Evolutionary conservation across 2,329 filamentous ascomycete species (phyloP).

Genomic region (Ophiostoma angusticollis): DNA sequence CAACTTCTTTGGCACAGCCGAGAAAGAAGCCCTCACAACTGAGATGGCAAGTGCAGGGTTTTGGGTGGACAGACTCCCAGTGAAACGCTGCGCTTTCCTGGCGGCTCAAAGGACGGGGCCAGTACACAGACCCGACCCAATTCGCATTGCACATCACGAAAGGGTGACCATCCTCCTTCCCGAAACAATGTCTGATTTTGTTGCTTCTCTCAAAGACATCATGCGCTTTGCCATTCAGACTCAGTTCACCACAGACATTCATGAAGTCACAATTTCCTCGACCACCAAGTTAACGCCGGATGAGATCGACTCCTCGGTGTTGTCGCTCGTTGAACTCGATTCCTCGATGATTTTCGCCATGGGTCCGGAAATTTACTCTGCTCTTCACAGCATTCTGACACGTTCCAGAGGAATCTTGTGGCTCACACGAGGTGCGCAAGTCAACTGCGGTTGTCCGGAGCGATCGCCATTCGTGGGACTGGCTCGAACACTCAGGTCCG

Average conservation of each 20-base stretch:
- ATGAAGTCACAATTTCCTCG: neutral
- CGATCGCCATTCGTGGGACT: slow-evolving; percentile 31
- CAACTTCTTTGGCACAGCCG: neutral
- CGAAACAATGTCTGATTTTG: neutral
- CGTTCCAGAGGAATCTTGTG: slow-evolving; percentile 31
- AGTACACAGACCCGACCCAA: too few relatives aligned
- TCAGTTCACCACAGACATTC: neutral
- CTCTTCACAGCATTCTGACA: slow-evolving; percentile 28
- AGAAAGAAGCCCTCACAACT: neutral
- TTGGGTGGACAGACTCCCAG: neutral
- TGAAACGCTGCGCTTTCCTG: slow-evolving; percentile 1
- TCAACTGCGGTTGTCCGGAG: slow-evolving; percentile 21
- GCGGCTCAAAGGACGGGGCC: neutral
- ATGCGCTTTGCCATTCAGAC: neutral
- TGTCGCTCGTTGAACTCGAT: slow-evolving; percentile 34
- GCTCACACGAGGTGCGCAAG: slow-evolving; percentile 32
- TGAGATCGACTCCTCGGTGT: slow-evolving; percentile 21
- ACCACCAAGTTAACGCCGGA: neutral
- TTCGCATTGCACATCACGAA: too few relatives aligned
- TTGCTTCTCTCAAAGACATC: neutral
- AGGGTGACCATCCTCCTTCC: slow-evolving; percentile 5
- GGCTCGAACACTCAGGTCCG: slow-evolving; percentile 35
- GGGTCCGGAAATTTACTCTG: slow-evolving; percentile 25
- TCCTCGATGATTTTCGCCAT: slow-evolving; percentile 26
- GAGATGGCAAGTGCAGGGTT: slow-evolving; percentile 3